Evolutionary conservation across 1,284 basidiomycete species (phyloP), one percentile per base, ranked within the genome.

Genomic region (Microbotryum intermedium): DNA sequence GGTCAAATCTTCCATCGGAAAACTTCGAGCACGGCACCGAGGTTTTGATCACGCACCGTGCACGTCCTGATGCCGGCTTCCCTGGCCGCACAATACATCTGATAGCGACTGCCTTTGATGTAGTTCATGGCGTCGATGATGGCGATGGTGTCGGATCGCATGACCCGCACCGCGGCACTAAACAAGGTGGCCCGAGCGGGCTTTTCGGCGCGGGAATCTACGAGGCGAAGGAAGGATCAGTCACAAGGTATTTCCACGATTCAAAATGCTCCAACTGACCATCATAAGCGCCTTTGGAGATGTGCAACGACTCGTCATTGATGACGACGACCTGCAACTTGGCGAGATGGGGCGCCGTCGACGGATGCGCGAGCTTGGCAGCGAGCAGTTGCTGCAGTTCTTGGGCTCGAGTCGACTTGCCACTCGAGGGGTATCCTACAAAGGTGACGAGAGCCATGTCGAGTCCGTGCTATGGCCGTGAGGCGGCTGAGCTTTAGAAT

Each of bases 31-130:
- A 47, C 49, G 42, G 58, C 28, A 21, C 45, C n/a, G 46, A 25
- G 50, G n/a, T n/a, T n/a, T 57, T 26, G 28, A 43, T 20, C 28
- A 80, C 88, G 73, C 73, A 94, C 90, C 54, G 93, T 97, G 72
- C 87, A 89, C 8, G 89, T 85, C 28, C 92, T 79, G 39, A 91
- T 78, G 68, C 87, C 88, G 61, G 86, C 82, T 74, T 97, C 94
- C 50, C 92, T 79, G 4, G 92, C 92, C 0, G 90, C 89, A 72
- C 93, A 97, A 76, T 97, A 97, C 76, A 97, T 86, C 76, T 98
- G 94, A 75, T 98, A 98, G 44, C 94, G 83, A 72, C 92, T 97
- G 1, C 76, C 80, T 74, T 98, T 97, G 80, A 97, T 97, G 75
- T 98, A 97, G 72, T 97, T 94, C 67, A 89, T 82, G 8, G 86